Percentiles rank a stretch among this genome's conserved stretches.
These are phyloP conservation scores for Pleurostoma richardsiae DNA, from an alignment of 2,329 filamentous ascomycete species.

Conservation along the genomic window DNA sequence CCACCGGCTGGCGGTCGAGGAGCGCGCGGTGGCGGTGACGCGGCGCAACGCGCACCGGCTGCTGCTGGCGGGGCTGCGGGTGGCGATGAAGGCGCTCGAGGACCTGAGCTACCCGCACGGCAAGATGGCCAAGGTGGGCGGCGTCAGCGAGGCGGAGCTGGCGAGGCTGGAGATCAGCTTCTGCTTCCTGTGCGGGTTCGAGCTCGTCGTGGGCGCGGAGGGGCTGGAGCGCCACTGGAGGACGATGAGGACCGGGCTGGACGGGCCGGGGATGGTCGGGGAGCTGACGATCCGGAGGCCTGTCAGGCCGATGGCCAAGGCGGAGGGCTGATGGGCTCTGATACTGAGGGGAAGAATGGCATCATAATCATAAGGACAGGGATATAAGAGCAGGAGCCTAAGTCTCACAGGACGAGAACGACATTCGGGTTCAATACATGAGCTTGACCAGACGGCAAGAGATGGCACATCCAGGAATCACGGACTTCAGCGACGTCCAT, in stretches of 20 bases:
- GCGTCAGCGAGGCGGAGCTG: conserved; percentile 77
- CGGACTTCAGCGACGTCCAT: too few species aligned
- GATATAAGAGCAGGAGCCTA: too few species aligned
- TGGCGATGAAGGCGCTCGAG: conserved; percentile 94
- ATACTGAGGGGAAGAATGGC: too few species aligned
- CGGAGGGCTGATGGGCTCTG: too few species aligned
- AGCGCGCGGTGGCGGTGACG: conserved; percentile 75
- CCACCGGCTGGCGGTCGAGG: conserved; percentile 71
- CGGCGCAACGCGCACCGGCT: conserved; percentile 81
- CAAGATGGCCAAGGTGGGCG: conserved; percentile 81
- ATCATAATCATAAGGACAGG: too few species aligned
- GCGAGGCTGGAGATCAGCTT: conserved; percentile 84
- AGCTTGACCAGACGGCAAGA: too few species aligned
- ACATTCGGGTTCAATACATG: too few species aligned
- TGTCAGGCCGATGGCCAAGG: too few species aligned
- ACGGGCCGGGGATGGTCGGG: conserved; percentile 2
- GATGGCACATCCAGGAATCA: too few species aligned
- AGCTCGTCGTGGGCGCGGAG: conserved; percentile 60
- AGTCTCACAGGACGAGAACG: too few species aligned
- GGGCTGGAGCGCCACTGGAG: conserved; percentile 62
- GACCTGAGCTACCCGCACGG: conserved; percentile 83
- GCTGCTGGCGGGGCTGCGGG: conserved; percentile 74
- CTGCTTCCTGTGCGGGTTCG: conserved; percentile 81
- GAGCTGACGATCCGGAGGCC: background rate
- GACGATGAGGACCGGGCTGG: conserved; percentile 39